Evolutionary conservation across 805 yeast genomes (phyloP).

Genomic region (Metschnikowia gruessii): DNA sequence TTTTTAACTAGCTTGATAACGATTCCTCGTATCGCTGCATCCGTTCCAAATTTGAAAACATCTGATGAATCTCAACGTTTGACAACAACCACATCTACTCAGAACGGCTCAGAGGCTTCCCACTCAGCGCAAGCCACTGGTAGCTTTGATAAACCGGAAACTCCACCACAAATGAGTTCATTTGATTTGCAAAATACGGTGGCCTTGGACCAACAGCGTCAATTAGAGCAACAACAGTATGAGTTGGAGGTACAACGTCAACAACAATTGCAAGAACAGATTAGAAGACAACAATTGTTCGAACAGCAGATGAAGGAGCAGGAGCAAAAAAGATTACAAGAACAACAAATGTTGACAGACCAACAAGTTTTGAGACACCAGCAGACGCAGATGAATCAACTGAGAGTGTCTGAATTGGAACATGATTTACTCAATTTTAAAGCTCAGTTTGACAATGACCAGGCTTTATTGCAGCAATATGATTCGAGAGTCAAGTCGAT

Average conservation of each 20-base stretch:
- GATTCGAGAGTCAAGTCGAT: slow-evolving; percentile 79
- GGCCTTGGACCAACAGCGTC: slow-evolving; percentile 49
- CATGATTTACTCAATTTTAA: slow-evolving; percentile 71
- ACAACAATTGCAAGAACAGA: slow-evolving; percentile 64
- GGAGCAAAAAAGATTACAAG: slow-evolving; percentile 42
- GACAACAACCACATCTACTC: slow-evolving; percentile 16
- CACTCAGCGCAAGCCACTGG: slow-evolving; percentile 47
- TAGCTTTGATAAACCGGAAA: slow-evolving; percentile 27
- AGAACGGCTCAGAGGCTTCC: slow-evolving; percentile 27
- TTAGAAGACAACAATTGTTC: slow-evolving; percentile 70
- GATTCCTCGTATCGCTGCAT: slow-evolving; percentile 62
- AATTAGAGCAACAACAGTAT: slow-evolving; percentile 56
- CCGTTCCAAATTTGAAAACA: slow-evolving; percentile 56
- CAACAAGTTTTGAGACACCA: slow-evolving; percentile 67
- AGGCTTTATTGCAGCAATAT: slow-evolving; percentile 77
- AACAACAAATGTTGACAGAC: slow-evolving; percentile 51
- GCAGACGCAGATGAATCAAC: slow-evolving; percentile 69
- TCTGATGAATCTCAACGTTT: slow-evolving; percentile 41
- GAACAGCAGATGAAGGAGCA: slow-evolving; percentile 72
- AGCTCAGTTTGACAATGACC: slow-evolving; percentile 85
- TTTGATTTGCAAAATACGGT: slow-evolving; percentile 54
- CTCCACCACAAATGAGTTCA: slow-evolving; percentile 39
- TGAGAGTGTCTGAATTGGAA: slow-evolving; percentile 76
- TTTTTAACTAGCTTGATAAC: slow-evolving; percentile 78
- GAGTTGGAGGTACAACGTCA: slow-evolving; percentile 63